These are phyloP conservation scores for Blastocrithidia nonstop DNA, from an alignment of 208 protist species.

Conservation along the genomic window DNA sequence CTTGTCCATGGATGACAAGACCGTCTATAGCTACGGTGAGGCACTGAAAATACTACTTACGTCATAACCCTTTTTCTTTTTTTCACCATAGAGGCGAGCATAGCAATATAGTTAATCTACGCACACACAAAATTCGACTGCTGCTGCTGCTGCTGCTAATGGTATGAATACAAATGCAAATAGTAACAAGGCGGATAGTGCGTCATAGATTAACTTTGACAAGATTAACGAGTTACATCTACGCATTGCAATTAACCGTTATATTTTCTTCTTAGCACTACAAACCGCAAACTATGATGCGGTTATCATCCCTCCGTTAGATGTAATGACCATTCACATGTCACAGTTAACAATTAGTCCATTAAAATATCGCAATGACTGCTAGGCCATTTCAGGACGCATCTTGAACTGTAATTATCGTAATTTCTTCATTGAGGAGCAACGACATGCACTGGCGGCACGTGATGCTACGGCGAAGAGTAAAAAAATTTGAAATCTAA, in stretches of 20 bases:
- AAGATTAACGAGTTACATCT: conserved; percentile 21
- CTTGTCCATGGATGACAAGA: conserved; percentile 51
- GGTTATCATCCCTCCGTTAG: conserved; percentile 73
- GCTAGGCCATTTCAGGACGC: conserved; percentile 67
- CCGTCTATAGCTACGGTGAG: conserved; percentile 44
- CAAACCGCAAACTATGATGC: conserved; percentile 79
- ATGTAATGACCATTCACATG: conserved; percentile 80
- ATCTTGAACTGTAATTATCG: conserved; percentile 80
- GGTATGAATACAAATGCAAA: neutral
- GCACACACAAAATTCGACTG: neutral
- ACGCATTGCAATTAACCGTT: conserved; percentile 54
- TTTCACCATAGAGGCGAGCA: neutral
- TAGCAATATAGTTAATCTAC: too few relatives aligned
- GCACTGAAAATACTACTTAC: conserved; percentile 32
- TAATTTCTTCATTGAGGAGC: conserved; percentile 53
- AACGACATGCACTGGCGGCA: conserved; percentile 19
- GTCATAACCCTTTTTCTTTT: conserved; percentile 56
- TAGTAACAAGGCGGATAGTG: conserved; percentile 2
- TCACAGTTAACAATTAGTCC: conserved; percentile 59
- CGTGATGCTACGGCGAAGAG: conserved; percentile 45
- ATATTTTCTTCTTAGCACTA: conserved; percentile 82
- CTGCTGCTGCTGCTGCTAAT: neutral
- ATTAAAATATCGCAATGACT: conserved; percentile 60
- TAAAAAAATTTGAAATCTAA: conserved; percentile 72
- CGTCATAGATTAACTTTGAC: conserved; percentile 2